Percentiles rank a stretch among this genome's conserved stretches.
Evolutionary conservation across 495 filamentous ascomycete species (phyloP).

Genomic region (Penicillium cataractarum): DNA sequence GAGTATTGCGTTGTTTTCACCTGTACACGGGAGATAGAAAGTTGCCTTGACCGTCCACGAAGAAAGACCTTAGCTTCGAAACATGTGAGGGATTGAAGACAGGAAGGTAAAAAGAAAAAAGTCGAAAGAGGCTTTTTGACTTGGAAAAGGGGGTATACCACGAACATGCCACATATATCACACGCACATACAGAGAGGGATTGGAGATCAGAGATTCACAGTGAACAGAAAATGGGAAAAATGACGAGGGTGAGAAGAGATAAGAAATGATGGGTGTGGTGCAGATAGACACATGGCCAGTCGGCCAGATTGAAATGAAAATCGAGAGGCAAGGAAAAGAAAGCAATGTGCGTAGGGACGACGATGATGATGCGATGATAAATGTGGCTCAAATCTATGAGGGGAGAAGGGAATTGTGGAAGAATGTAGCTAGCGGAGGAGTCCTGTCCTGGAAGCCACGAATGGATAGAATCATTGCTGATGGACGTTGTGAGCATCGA

Average conservation of each 20-base stretch:
- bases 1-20: constrained; percentile 8
- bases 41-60: not conserved
- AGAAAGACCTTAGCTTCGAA: not conserved
- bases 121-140: constrained; percentile 28
- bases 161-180: constrained; percentile 38
- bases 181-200: constrained; percentile 19
- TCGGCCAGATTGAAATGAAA: constrained; percentile 4
- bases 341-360: constrained; percentile 7
- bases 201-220: not conserved
- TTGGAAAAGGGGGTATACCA: constrained; percentile 34
- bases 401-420: not conserved
- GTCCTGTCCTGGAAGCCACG: constrained; percentile 15
- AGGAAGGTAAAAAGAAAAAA: constrained; percentile 11
- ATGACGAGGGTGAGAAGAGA: constrained; percentile 11
- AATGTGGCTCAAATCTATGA: constrained; percentile 11
- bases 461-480: constrained; percentile 22
- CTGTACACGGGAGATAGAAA: constrained; percentile 22
- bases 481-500: constrained; percentile 33
- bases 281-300: constrained; percentile 8
- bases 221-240: constrained; percentile 12
- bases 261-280: constrained; percentile 11
- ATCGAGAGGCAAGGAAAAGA: constrained; percentile 5
- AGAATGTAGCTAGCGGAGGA: constrained; percentile 4
- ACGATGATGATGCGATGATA: constrained; percentile 10
- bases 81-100: constrained; percentile 1